phyloP scores from a whole-genome alignment of 2,329 filamentous ascomycete species.

The Escovopsis sp. region DNA sequence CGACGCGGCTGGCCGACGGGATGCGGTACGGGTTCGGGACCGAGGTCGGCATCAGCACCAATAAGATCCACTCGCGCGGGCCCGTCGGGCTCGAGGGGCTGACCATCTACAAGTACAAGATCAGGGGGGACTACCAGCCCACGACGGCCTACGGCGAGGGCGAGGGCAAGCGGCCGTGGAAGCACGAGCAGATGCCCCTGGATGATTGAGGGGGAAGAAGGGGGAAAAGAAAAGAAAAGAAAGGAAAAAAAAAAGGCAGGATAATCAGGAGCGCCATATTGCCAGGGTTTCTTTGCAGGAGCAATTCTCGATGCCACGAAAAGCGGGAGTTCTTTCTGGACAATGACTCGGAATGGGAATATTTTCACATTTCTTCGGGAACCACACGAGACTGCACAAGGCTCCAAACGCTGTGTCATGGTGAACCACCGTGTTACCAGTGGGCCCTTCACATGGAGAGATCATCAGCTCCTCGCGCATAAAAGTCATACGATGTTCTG shows the following conservation, averaged over 20 bases:
- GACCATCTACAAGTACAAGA: constrained; percentile 94
- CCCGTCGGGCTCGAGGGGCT: constrained; percentile 88
- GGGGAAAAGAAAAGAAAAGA: not conserved
- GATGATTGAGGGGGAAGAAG: constrained; percentile 10
- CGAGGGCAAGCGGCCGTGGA: constrained; percentile 41
- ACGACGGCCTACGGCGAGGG: constrained; percentile 59
- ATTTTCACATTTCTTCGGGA: too few relatives aligned
- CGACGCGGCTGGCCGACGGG: constrained; percentile 85
- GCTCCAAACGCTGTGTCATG: too few relatives aligned
- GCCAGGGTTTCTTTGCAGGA: not conserved
- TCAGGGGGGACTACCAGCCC: constrained; percentile 72
- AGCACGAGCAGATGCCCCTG: constrained; percentile 40
- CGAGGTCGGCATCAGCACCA: constrained; percentile 95
- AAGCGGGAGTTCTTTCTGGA: not conserved
- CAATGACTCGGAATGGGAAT: not conserved
- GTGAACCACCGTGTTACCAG: too few relatives aligned
- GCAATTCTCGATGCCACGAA: not conserved
- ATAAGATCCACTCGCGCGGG: constrained; percentile 91
- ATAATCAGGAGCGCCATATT: not conserved
- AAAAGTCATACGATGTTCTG: too few relatives aligned
- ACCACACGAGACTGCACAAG: too few relatives aligned
- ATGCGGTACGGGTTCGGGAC: constrained; percentile 97
- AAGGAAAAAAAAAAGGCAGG: not conserved
- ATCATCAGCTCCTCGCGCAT: too few relatives aligned
- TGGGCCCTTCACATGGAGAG: too few relatives aligned